Percentiles rank a stretch among this genome's conserved stretches.
These are phyloP conservation scores for Hyphopichia buzzinii DNA, from an alignment of 1,139 yeast genomes.

Conservation along the genomic window DNA sequence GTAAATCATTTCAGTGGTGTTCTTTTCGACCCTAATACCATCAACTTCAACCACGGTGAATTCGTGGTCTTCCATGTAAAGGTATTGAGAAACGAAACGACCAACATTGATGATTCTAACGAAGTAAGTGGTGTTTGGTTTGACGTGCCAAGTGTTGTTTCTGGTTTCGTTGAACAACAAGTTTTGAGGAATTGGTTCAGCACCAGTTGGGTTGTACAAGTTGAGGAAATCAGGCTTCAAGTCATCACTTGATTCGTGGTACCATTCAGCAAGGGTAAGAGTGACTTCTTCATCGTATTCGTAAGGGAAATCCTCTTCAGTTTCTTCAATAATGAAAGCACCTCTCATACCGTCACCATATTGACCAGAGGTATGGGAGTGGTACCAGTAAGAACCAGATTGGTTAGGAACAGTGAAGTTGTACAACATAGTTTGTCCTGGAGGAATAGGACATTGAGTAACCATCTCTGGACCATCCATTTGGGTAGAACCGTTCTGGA, in stretches of 20 bases:
- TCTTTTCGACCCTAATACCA: slow-evolving; percentile 63
- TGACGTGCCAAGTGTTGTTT: slow-evolving; percentile 55
- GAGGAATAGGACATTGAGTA: slow-evolving; percentile 75
- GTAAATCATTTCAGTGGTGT: slow-evolving; percentile 55
- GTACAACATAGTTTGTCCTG: slow-evolving; percentile 61
- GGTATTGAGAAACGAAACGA: slow-evolving; percentile 67
- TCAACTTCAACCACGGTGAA: slow-evolving; percentile 70
- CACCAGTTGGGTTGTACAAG: slow-evolving; percentile 77
- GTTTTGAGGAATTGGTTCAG: slow-evolving; percentile 75
- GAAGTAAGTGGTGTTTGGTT: slow-evolving; percentile 61
- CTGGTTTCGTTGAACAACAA: slow-evolving; percentile 62
- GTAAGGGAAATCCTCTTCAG: slow-evolving; percentile 47
- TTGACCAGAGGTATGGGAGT: slow-evolving; percentile 76
- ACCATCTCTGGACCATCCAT: slow-evolving; percentile 82
- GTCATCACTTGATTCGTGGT: slow-evolving; percentile 49
- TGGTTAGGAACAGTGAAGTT: slow-evolving; percentile 65
- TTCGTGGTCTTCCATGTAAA: slow-evolving; percentile 66
- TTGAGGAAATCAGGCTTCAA: slow-evolving; percentile 50
- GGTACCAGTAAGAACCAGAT: slow-evolving; percentile 79
- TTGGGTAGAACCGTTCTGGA: slow-evolving; percentile 55
- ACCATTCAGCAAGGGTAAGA: slow-evolving; percentile 60
- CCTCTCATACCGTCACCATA: slow-evolving; percentile 79
- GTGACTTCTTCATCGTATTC: slow-evolving; percentile 61
- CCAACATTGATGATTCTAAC: slow-evolving; percentile 66
- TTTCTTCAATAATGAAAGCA: slow-evolving; percentile 64